Evolutionary conservation across 2,329 filamentous ascomycete genomes (phyloP), one percentile per base, ranked within the genome.

Genomic region (Pezicula radicicola): DNA sequence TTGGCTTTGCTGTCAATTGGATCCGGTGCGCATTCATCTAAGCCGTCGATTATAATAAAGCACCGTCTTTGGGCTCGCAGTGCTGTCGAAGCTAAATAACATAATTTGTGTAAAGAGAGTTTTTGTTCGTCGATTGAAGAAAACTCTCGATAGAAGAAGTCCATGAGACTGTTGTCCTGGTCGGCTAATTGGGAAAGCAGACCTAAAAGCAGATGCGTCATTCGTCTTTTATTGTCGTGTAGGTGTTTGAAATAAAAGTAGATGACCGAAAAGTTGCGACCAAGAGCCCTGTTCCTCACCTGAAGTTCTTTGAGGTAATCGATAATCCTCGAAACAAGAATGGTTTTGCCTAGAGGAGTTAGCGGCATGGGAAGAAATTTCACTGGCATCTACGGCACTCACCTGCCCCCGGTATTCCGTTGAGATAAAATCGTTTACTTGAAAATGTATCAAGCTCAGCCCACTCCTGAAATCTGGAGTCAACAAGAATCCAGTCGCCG

Each of bases 241-340:
- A 56, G 57, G 42, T 69, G 55, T 36, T 66, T 69, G 59, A 69
- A 75, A 52, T 74, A 75, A 60, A 74, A 74, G 57, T 62, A 74
- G 12, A 63, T 52, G 13, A 65, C 60, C 27, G 57, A 45, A 57
- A 21, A 40, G 57, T 37, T 10, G 41, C 47, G 18, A 21, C 21
- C 21, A 21, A 21, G 21, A 21, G 21, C 21, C 21, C 5, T 21
- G 21, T 5, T 21, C 21, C 5, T 21, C 5, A 5, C 21, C 52
- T 54, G 28, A 50, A 56, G 53, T 15, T 67, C 60, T 21, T 21
- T 21, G 3, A 21, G 21, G 21, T 21, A 21, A 41, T 75, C 68
- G 28, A 75, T 52, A 25, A 73, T 55, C 1, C 68, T 51, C 3
- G 72, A 74, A 2, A 72, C 65, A 15, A 75, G 60, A 15, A 74